Base-by-base conservation (phyloP, 805 yeast genomes). In the Maudiozyma pseudohumilis region DNA sequence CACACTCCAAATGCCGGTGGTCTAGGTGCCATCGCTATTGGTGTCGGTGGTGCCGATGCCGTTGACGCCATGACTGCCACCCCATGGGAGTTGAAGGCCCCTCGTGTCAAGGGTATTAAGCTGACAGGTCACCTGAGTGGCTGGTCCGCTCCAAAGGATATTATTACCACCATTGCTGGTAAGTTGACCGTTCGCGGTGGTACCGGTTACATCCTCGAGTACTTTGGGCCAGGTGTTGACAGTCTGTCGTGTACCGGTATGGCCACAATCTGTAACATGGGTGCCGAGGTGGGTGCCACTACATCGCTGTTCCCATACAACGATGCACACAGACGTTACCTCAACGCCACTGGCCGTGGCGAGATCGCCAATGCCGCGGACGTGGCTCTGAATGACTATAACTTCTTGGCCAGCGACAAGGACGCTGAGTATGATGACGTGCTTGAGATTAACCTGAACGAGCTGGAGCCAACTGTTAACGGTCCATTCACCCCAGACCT, bases 1-100 rank as follows among this genome's bases (percentile, higher is more conserved):
- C 98, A 92, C 63, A 92, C 98, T 34, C 98, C 98, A 34, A 92
- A 92, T 56, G 98, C 98, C 22, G 98, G 98, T 68, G 98, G 98
- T 49, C 69, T 92, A 45, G 98, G 98, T 60, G 95, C 95, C 49
- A 80, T 89, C 49, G 97, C 98, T 53, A 92, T 92, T 60, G 98
- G 98, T 67, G 98, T 92, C 29, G 98, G 98, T 66, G 98, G 98
- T 70, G 98, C 98, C 39, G 98, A 92, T 66, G 98, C 98, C 29
- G 98, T 92, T 39, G 98, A 92, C 64, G 98, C 92, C 36, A 68
- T 92, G 57, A 87, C 97, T 31, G 95, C 92, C 48, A 80, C 92
- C 22, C 96, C 98, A 40, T 92, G 98, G 98, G 98, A 92, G 68
- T 75, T 92, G 63, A 88, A 88, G 70, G 97, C 97, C 39, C 98